phyloP scores from a whole-genome alignment of 2,329 filamentous ascomycete genomes.

The Xylaria sp. region DNA sequence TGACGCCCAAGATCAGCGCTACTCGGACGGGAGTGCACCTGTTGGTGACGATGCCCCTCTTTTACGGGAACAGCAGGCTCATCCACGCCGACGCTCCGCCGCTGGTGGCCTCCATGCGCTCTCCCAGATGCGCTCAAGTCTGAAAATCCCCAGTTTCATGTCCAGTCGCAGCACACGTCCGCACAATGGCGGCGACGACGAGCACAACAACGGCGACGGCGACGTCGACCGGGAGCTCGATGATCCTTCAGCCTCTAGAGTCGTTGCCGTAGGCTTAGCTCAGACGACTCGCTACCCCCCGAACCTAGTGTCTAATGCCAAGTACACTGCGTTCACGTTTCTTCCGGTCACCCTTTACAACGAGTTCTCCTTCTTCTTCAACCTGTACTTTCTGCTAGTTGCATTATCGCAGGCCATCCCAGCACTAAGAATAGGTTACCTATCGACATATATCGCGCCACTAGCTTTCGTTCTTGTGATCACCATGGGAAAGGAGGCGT shows the following conservation, averaged over 20 bases:
- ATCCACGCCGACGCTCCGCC: slow-evolving; percentile 52
- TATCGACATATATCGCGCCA: slow-evolving; percentile 93
- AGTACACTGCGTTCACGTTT: slow-evolving; percentile 96
- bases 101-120: slow-evolving; percentile 57
- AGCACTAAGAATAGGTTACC: slow-evolving; percentile 88
- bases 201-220: slow-evolving; percentile 52
- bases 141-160: slow-evolving; percentile 77
- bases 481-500: slow-evolving; percentile 94
- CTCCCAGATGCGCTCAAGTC: slow-evolving; percentile 61
- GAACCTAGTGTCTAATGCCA: slow-evolving; percentile 95
- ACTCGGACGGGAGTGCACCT: slow-evolving; percentile 69
- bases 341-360: slow-evolving; percentile 95
- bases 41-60: slow-evolving; percentile 81
- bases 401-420: slow-evolving; percentile 94
- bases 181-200: slow-evolving; percentile 60
- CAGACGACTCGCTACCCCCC: slow-evolving; percentile 84
- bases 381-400: slow-evolving; percentile 97
- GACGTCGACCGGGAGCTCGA: slow-evolving; percentile 64
- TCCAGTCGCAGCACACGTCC: slow-evolving; percentile 53
- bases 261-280: slow-evolving; percentile 77
- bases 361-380: slow-evolving; percentile 99
- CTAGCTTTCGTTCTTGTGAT: slow-evolving; percentile 91
- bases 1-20: slow-evolving; percentile 64
- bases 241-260: slow-evolving; percentile 76
- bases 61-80: slow-evolving; percentile 60